Percentiles rank a stretch among this genome's conserved stretches.
These are phyloP conservation scores for Mrakia frigida DNA, from an alignment of 768 basidiomycete species.

Conservation along the genomic window DNA sequence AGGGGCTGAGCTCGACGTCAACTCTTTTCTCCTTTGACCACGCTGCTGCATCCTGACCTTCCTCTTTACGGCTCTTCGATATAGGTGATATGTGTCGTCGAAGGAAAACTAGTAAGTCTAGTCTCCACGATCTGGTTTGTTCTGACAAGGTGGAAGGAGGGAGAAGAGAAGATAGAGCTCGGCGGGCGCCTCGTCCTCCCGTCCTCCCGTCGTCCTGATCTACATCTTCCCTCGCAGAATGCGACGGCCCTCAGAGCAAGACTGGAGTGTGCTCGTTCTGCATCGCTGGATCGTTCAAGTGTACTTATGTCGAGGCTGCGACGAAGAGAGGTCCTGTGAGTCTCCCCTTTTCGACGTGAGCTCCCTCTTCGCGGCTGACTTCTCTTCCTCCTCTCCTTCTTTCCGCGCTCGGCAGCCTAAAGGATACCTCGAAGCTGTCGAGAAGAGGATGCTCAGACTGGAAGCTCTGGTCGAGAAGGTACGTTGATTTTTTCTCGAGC, in stretches of 20 bases:
- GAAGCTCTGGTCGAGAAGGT: constrained; percentile 37
- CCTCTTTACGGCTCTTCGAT: no score
- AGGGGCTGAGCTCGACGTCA: no score
- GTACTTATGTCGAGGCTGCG: constrained; percentile 62
- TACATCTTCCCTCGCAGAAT: constrained; percentile 52
- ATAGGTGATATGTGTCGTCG: no score
- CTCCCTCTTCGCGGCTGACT: not conserved
- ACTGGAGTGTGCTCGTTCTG: constrained; percentile 64
- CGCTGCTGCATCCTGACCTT: no score
- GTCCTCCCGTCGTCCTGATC: constrained; percentile 47
- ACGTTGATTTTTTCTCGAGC: no score
- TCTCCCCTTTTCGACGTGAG: not conserved
- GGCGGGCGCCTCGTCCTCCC: constrained; percentile 11
- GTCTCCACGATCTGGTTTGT: no score
- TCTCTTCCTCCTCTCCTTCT: not conserved
- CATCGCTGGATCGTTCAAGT: constrained; percentile 55
- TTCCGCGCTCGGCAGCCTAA: not conserved
- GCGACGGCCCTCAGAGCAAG: constrained; percentile 45
- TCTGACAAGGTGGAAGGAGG: not conserved
- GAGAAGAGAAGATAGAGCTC: not conserved
- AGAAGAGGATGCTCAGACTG: constrained; percentile 41
- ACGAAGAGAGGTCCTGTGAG: constrained; percentile 47
- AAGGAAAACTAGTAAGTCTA: no score
- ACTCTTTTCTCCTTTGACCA: no score
- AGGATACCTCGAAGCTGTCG: constrained; percentile 42